phyloP scores from a whole-genome alignment of 176 grass and related monocot genomes.

The Phoenix dactylifera region DNA sequence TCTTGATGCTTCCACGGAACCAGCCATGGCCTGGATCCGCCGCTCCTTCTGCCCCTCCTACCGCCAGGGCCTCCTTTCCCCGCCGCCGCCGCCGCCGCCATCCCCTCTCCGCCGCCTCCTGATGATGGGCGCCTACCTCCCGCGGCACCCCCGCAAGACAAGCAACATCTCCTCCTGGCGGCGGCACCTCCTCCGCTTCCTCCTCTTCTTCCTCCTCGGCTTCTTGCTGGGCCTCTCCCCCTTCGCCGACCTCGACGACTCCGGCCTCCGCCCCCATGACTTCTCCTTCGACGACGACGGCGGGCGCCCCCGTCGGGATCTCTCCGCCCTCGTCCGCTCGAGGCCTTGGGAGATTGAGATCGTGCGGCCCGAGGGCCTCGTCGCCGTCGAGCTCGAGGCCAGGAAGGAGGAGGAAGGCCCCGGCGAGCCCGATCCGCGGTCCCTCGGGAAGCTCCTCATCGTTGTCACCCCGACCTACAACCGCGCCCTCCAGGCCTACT shows the following conservation, averaged over 20 bases:
- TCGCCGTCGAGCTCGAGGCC: background rate
- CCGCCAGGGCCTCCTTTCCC: too few species aligned
- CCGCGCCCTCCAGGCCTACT: too few species aligned
- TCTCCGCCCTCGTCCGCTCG: background rate
- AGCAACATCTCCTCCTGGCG: background rate
- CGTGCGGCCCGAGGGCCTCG: background rate
- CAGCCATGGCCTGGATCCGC: conserved; percentile 33
- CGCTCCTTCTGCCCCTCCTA: conserved; percentile 19
- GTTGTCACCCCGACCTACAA: conserved; percentile 32
- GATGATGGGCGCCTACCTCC: too few species aligned
- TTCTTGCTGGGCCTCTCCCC: conserved; percentile 5
- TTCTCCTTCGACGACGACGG: background rate
- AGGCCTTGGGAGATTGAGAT: conserved; percentile 2
- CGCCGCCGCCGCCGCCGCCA: background rate
- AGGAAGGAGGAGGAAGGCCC: too few species aligned
- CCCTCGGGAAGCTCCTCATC: conserved; percentile 29
- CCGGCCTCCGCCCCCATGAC: conserved; percentile 2
- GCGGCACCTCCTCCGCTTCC: conserved; percentile 13
- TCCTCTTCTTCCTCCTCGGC: background rate
- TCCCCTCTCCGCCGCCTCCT: too few species aligned
- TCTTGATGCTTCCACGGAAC: conserved; percentile 22
- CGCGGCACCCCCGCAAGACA: too few species aligned
- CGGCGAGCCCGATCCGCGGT: too few species aligned
- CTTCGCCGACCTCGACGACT: conserved; percentile 37
- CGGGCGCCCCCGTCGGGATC: background rate